Base-by-base conservation (phyloP, 192 early-diverging fungal species). In the Coemansia sp. region DNA sequence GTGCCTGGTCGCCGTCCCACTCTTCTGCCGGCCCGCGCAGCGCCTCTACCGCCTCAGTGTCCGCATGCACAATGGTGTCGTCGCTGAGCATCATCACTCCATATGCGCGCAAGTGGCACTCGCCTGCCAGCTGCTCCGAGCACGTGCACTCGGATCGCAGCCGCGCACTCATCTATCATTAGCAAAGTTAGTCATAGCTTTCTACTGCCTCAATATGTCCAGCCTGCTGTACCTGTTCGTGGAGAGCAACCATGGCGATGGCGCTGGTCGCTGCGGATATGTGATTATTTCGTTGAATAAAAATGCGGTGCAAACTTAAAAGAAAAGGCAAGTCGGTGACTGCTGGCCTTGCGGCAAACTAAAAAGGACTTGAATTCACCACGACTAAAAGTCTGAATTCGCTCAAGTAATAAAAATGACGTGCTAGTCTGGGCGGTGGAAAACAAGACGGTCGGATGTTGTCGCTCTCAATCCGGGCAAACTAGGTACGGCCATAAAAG, bases 101-200 rank as follows among this genome's bases (percentile, higher is more conserved):
- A 19, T 53, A 70, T n/a, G 72, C 61, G 41, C 77, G 71, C 63
- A 80, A 54, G 48, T 73, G 65, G 65, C 77, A 80, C n/a, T 66
- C 60, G 55, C 58, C 70, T 11, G 76, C 60, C 38, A 58, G 76
- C 21, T 51, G 25, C 50, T 48, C 51, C 6, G 10, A 37, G 48
- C 72, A 74, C 11, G 58, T 74, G 49, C 72, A 74, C 54, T 50
- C 43, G 15, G 54, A 57, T 51, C 66, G 61, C 58, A 74, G 52
- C 45, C 63, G 56, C 14, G 48, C 48, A 23, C 43, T 58, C 56
- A 67, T 49, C 72, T 72, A 72, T 43, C 22, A 12, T 35, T 25
- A 39, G 24, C n/a, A 45, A 12, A 45, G 50, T 52, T 52, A 52
- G 50, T 17, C 21, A 6, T 52, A 52, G 51, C 51, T 23, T 52